Evolutionary conservation across 441 rosid genomes (phyloP).

Genomic region (Omphalea diandra): DNA sequence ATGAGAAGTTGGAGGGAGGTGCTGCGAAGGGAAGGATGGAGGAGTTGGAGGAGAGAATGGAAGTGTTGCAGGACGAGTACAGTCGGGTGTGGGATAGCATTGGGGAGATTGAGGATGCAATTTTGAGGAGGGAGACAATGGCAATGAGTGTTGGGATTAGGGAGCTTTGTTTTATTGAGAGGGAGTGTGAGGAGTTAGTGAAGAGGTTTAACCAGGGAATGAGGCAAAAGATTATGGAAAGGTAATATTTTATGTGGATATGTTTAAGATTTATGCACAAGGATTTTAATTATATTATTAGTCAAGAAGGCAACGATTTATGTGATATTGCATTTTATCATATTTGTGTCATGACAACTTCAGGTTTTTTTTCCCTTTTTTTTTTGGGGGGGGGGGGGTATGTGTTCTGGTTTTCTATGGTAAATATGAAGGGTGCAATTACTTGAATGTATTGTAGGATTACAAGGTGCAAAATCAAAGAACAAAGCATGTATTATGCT

Average conservation of each 20-base stretch:
- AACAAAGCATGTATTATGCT: background rate
- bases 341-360: background rate
- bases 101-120: constrained; percentile 62
- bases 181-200: constrained; percentile 80
- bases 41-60: constrained; percentile 45
- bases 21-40: constrained; percentile 35
- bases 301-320: background rate
- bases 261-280: background rate
- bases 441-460: constrained; percentile 1
- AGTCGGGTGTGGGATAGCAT: constrained; percentile 58
- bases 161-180: constrained; percentile 78
- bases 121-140: constrained; percentile 56
- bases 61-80: constrained; percentile 59
- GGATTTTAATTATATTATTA: background rate
- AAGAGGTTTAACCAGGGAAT: constrained; percentile 51
- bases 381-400: too few species aligned
- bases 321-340: too few species aligned
- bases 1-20: constrained; percentile 29
- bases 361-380: constrained; percentile 2
- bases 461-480: background rate
- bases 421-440: background rate
- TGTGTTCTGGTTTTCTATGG: constrained; percentile 6
- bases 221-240: constrained; percentile 41
- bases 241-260: constrained; percentile 36
- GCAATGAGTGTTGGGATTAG: constrained; percentile 73